These are phyloP conservation scores for Tetrahymena malaccensis DNA, from an alignment of 73 alveolate species.

Conservation along the genomic window DNA sequence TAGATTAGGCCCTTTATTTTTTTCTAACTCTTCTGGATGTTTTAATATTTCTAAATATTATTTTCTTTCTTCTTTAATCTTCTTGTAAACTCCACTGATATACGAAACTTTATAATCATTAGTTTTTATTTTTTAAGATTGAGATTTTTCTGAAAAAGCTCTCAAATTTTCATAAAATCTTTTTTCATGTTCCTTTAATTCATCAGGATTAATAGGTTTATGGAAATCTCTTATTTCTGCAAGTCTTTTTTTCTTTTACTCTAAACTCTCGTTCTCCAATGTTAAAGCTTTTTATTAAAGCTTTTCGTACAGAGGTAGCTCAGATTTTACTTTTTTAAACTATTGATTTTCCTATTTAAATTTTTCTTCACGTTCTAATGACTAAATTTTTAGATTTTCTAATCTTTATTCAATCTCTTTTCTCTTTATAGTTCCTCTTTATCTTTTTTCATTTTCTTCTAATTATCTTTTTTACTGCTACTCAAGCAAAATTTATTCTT, in stretches of 20 bases:
- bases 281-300: constrained; percentile 3
- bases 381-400: neutral
- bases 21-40: neutral
- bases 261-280: neutral
- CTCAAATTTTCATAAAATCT: neutral
- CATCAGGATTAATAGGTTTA: constrained; percentile 9
- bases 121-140: neutral
- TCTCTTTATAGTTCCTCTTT: neutral
- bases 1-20: neutral
- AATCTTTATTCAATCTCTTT: constrained; percentile 8
- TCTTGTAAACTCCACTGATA: neutral
- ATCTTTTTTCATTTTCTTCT: neutral
- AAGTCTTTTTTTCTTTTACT: constrained; percentile 4
- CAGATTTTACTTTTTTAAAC: neutral
- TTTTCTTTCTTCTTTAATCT: neutral
- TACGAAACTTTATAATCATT: neutral
- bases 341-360: neutral
- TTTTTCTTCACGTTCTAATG: constrained; percentile 2
- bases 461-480: neutral
- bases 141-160: neutral
- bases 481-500: neutral
- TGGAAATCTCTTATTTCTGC: constrained; percentile 13
- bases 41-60: neutral
- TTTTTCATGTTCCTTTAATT: constrained; percentile 8
- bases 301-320: constrained; percentile 6